phyloP scores from a whole-genome alignment of 768 basidiomycete species.

The Rhodotorula paludigena region DNA sequence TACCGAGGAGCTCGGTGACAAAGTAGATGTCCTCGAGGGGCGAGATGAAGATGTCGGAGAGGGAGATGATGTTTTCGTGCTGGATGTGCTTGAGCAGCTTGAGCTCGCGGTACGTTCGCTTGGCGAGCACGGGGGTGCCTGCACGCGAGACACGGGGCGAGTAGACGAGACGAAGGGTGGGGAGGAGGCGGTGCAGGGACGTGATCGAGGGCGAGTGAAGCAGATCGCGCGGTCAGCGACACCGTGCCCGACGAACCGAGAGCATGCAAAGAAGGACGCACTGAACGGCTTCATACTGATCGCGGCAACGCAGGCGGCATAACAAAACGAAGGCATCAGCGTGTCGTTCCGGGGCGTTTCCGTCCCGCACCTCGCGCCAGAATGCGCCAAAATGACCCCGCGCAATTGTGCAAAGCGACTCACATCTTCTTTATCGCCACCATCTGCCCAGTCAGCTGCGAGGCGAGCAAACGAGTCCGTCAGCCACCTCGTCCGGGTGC shows the following conservation, averaged over 20 bases:
- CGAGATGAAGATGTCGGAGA: conserved; percentile 98
- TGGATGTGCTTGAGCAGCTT: conserved; percentile 98
- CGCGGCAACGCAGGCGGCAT: no score
- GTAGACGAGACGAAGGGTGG: neutral
- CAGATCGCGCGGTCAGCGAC: neutral
- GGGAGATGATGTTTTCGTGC: conserved; percentile 98
- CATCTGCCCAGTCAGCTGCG: conserved; percentile 85
- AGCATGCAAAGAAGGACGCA: neutral
- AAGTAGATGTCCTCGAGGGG: conserved; percentile 97
- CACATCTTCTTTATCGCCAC: conserved; percentile 89
- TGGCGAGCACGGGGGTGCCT: conserved; percentile 88
- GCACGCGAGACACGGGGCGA: neutral
- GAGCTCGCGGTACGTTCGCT: conserved; percentile 94
- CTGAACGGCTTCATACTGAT: conserved; percentile 99
- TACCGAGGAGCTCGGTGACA: conserved; percentile 95
- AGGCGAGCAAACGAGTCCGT: conserved; percentile 72
- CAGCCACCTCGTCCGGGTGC: neutral
- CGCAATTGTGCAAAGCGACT: no score
- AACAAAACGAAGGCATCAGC: neutral
- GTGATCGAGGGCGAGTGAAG: neutral
- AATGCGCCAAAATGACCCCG: no score
- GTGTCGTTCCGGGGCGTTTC: no score
- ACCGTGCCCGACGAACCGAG: no score
- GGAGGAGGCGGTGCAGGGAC: neutral
- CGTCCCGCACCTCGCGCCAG: no score